Conservation (phyloP, 352 stramenopile species). For the Phytopythium delawarense region DNA sequence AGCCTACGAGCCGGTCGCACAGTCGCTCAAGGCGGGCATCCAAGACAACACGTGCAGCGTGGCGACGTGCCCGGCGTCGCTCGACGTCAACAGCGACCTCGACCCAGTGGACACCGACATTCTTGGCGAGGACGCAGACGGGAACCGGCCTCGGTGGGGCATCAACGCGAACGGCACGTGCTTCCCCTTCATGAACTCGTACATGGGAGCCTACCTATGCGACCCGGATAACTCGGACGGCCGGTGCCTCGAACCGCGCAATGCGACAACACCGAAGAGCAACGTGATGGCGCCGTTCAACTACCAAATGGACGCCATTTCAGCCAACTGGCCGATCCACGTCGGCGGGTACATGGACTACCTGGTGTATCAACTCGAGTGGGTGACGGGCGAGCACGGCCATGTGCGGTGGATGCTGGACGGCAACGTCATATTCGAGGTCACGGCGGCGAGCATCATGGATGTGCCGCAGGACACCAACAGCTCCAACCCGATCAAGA, state of each 20-base stretch:
- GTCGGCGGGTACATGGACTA: conserved; percentile 67
- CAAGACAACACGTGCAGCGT: conserved; percentile 40
- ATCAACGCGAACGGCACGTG: conserved; percentile 58
- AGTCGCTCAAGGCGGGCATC: conserved; percentile 44
- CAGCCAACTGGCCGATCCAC: conserved; percentile 77
- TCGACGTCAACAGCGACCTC: conserved; percentile 44
- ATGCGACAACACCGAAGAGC: conserved; percentile 26
- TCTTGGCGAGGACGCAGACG: conserved; percentile 8
- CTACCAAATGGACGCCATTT: conserved; percentile 52
- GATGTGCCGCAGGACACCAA: conserved; percentile 26
- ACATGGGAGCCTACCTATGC: conserved; percentile 41
- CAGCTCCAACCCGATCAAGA: conserved; percentile 57
- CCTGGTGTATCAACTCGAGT: conserved; percentile 36
- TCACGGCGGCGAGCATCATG: conserved; percentile 46
- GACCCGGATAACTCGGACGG: conserved; percentile 38
- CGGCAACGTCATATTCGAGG: conserved; percentile 74
- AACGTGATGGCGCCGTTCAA: conserved; percentile 43
- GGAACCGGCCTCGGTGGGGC: conserved; percentile 41
- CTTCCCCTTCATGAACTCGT: conserved; percentile 40
- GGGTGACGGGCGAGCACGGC: conserved; percentile 34
- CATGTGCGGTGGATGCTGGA: conserved; percentile 59
- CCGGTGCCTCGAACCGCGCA: conserved; percentile 43
- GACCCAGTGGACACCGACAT: conserved; percentile 35
- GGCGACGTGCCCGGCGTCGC: conserved; percentile 40
- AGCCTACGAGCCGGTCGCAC: conserved; percentile 36